A percentile compares a stretch with the other conserved stretches of the same genome.
phyloP scores from a whole-genome alignment of 257 asterid genomes.

The Henckelia pumila region DNA sequence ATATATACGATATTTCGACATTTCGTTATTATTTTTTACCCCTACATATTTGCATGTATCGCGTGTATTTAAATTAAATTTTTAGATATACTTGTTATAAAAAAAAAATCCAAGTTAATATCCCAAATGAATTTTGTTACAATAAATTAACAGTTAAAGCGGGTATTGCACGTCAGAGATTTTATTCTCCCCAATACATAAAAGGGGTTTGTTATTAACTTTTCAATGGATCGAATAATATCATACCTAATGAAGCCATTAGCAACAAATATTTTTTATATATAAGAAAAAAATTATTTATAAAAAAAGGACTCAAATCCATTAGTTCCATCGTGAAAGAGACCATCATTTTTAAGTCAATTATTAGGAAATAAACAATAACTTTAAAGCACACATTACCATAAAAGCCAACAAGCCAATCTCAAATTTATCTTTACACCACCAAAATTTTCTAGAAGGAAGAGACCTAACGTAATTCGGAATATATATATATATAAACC shows the following conservation, averaged over 20 bases:
- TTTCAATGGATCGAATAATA: not conserved
- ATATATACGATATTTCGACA: too few species aligned
- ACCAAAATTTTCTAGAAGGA: not conserved
- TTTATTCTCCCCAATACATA: not conserved
- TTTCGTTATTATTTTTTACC: too few species aligned
- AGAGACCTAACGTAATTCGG: not conserved
- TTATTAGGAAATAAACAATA: slow-evolving; percentile 15
- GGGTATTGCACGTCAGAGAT: not conserved
- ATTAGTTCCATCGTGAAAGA: not conserved
- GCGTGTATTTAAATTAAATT: too few species aligned
- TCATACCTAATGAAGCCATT: not conserved
- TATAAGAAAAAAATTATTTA: too few species aligned
- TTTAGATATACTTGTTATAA: too few species aligned
- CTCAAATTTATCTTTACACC: not conserved
- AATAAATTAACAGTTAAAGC: too few species aligned
- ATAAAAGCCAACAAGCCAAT: slow-evolving; percentile 10
- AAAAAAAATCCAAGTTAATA: too few species aligned
- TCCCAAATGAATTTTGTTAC: too few species aligned
- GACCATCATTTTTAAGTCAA: not conserved
- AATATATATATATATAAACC: not conserved
- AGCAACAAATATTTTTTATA: too few species aligned
- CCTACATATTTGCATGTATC: too few species aligned
- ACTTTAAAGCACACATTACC: slow-evolving; percentile 20
- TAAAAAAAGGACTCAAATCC: not conserved
- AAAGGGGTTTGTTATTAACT: not conserved